Percentiles rank a stretch among this genome's conserved stretches.
phyloP scores from a whole-genome alignment of 805 yeast genomes.

The Kodamaea kakaduensis region DNA sequence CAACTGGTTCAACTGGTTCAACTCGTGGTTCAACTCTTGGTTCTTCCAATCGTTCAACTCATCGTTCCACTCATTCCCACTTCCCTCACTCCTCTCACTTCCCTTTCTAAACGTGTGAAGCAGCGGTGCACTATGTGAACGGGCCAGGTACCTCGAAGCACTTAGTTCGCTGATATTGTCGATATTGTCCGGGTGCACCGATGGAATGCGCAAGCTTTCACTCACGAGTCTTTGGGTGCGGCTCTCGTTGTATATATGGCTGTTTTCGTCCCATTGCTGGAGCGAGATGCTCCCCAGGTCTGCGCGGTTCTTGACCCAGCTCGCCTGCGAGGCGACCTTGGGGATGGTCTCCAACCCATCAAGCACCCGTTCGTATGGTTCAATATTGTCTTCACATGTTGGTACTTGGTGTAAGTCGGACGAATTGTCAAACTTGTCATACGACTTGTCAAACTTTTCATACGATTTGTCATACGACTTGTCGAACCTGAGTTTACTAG shows the following conservation, averaged over 20 bases:
- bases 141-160: neutral
- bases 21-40: too few species aligned
- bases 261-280: conserved; percentile 30
- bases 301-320: conserved; percentile 8
- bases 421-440: too few species aligned
- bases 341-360: conserved; percentile 29
- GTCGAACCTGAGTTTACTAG: too few species aligned
- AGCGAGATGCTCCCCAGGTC: conserved; percentile 21
- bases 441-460: too few species aligned
- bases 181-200: conserved; percentile 19
- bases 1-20: neutral
- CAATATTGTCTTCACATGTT: conserved; percentile 4
- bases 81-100: too few species aligned
- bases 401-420: too few species aligned
- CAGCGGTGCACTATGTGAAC: conserved; percentile 39
- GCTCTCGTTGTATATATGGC: conserved; percentile 21
- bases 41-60: too few species aligned
- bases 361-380: conserved; percentile 17
- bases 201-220: conserved; percentile 6
- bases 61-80: too few species aligned
- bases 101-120: conserved; percentile 37
- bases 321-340: conserved; percentile 8
- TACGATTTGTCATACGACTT: too few species aligned
- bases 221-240: conserved; percentile 14
- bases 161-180: conserved; percentile 26